Percentiles rank a stretch among this genome's conserved stretches.
phyloP scores from a whole-genome alignment of 192 early-diverging fungal genomes.

The Geosiphon pyriformis region DNA sequence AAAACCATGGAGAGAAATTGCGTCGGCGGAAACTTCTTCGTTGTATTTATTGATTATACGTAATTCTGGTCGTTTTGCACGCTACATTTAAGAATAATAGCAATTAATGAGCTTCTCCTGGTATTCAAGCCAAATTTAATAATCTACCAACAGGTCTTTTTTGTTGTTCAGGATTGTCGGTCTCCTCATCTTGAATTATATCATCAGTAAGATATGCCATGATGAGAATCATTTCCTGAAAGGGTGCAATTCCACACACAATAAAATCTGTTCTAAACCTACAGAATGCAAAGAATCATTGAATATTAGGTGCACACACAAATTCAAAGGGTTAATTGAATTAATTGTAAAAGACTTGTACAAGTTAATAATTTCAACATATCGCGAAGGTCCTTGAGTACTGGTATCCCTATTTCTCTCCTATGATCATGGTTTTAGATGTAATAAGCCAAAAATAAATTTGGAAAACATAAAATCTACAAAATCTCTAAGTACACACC shows the following conservation, averaged over 20 bases:
- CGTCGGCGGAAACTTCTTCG: slow-evolving; percentile 85
- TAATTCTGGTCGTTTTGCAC: slow-evolving; percentile 78
- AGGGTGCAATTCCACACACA: slow-evolving; percentile 84
- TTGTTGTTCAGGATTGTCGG: slow-evolving; percentile 27
- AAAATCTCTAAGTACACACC: slow-evolving; percentile 30
- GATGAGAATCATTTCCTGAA: slow-evolving; percentile 63
- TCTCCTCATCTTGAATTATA: slow-evolving; percentile 49
- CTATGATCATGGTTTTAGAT: no score
- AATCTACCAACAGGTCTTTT: slow-evolving; percentile 28
- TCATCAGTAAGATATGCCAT: slow-evolving; percentile 63
- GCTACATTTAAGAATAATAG: slow-evolving; percentile 20
- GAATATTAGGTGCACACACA: no score
- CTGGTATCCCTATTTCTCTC: slow-evolving; percentile 33
- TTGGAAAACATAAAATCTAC: slow-evolving; percentile 19
- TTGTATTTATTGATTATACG: slow-evolving; percentile 79
- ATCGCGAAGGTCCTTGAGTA: slow-evolving; percentile 35
- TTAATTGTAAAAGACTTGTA: no score
- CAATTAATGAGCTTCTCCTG: no score
- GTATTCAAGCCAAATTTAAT: no score
- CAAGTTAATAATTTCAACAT: slow-evolving; percentile 54
- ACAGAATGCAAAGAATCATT: slow-evolving; percentile 13
- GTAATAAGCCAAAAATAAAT: background rate
- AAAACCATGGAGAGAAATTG: slow-evolving; percentile 78
- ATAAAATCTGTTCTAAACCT: slow-evolving; percentile 75
- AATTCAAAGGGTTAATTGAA: no score